A percentile compares a stretch with the other conserved stretches of the same genome.
These are phyloP conservation scores for Phytophthora citricola DNA, from an alignment of 352 stramenopile genomes.

Conservation along the genomic window DNA sequence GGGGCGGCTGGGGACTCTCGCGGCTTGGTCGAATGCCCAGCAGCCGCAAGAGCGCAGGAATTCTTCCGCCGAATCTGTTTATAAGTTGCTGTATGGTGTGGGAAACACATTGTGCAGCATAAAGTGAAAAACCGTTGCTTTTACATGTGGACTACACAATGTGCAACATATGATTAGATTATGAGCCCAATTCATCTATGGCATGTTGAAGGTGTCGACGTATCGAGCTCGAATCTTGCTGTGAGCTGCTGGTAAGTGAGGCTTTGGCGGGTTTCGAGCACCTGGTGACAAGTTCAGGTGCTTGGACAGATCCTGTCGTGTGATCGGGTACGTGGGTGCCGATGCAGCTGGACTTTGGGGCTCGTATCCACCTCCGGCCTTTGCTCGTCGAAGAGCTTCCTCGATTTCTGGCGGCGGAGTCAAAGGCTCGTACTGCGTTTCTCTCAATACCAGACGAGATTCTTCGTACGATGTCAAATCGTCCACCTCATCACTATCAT, in stretches of 20 bases:
- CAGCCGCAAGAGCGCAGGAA: conserved; percentile 14
- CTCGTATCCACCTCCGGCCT: conserved; percentile 23
- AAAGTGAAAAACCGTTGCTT: background rate
- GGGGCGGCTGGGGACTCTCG: background rate
- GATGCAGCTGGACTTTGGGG: conserved; percentile 7
- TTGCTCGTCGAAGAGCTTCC: conserved; percentile 46
- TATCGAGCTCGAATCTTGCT: conserved; percentile 42
- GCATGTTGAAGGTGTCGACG: conserved; percentile 54
- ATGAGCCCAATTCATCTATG: conserved; percentile 11
- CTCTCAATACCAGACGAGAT: conserved; percentile 21
- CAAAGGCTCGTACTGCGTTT: conserved; percentile 38
- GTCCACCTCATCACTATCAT: conserved; percentile 29
- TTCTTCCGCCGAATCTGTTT: conserved; percentile 33
- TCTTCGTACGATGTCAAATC: conserved; percentile 35
- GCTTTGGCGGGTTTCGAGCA: conserved; percentile 23
- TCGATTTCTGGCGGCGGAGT: conserved; percentile 52
- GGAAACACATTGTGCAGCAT: background rate
- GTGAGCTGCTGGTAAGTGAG: conserved; percentile 15
- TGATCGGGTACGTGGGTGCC: conserved; percentile 20
- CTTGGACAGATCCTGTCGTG: conserved; percentile 24
- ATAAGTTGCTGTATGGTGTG: conserved; percentile 9
- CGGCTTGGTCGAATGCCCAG: conserved; percentile 14
- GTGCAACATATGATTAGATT: background rate
- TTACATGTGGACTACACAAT: background rate
- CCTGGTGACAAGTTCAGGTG: conserved; percentile 20